phyloP scores from a whole-genome alignment of 495 filamentous ascomycete species.

The Cercophora sp. region DNA sequence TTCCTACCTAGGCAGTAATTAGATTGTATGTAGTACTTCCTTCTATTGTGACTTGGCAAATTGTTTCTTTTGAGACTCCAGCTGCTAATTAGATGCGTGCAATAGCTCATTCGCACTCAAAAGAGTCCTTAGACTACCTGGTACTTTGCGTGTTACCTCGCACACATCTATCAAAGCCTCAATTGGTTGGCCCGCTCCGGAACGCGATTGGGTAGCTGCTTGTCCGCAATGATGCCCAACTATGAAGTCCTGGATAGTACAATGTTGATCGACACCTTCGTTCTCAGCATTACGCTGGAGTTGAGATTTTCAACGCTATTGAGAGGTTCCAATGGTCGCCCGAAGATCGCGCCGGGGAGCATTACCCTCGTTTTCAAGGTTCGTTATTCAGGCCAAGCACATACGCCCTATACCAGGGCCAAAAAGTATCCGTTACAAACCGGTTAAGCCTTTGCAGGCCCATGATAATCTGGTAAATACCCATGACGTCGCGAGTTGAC shows the following conservation, averaged over 20 bases:
- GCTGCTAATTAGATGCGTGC: background rate
- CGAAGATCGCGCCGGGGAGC: background rate
- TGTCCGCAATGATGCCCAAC: no score
- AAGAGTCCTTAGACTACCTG: background rate
- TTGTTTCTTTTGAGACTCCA: background rate
- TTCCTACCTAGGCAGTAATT: conserved; percentile 6
- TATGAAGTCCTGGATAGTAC: no score
- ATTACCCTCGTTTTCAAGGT: background rate
- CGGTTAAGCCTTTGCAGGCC: background rate
- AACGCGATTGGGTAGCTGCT: no score
- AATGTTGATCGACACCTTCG: no score
- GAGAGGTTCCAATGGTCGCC: background rate
- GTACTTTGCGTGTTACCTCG: background rate
- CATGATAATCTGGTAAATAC: conserved; percentile 1
- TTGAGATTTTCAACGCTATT: background rate
- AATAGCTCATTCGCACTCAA: background rate
- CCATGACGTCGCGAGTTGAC: conserved; percentile 1
- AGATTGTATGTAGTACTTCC: background rate
- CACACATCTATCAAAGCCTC: no score
- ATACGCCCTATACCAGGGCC: background rate
- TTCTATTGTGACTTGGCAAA: background rate
- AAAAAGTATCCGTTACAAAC: conserved; percentile 1
- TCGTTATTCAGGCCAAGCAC: conserved; percentile 1
- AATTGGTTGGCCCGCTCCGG: no score
- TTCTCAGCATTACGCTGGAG: no score